Conservation (phyloP, 768 basidiomycete genomes). For the Macrolepiota fuliginosa region DNA sequence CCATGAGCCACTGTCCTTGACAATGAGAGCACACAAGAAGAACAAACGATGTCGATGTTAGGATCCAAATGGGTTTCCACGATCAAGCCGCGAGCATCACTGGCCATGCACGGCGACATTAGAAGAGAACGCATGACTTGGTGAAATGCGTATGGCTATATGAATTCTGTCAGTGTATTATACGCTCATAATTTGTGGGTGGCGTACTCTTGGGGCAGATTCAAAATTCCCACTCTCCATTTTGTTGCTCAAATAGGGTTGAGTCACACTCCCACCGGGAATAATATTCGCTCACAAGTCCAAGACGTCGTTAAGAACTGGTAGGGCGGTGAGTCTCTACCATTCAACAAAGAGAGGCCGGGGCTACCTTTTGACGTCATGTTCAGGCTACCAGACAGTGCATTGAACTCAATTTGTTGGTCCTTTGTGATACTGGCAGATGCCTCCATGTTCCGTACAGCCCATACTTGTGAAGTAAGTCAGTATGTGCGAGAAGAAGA, state of each 20-base stretch:
- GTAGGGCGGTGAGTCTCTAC: conserved; percentile 1
- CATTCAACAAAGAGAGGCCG: not conserved
- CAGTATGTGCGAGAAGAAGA: not conserved
- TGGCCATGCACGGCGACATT: conserved; percentile 64
- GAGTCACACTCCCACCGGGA: not conserved
- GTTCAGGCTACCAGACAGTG: conserved; percentile 76
- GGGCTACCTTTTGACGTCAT: conserved; percentile 83
- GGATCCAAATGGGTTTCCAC: conserved; percentile 69
- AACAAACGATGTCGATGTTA: conserved; percentile 57
- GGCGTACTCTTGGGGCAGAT: conserved; percentile 48
- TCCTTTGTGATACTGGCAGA: conserved; percentile 68
- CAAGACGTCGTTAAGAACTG: conserved; percentile 76
- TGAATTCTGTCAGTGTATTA: conserved; percentile 3
- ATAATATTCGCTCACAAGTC: conserved; percentile 56
- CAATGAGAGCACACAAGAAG: not conserved
- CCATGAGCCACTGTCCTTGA: not conserved
- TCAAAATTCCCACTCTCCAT: conserved; percentile 89
- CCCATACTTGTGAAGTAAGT: conserved; percentile 47
- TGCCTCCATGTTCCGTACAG: conserved; percentile 91
- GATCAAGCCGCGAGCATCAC: conserved; percentile 63
- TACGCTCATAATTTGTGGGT: not conserved
- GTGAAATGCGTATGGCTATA: conserved; percentile 72
- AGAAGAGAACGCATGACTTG: conserved; percentile 74
- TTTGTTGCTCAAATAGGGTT: conserved; percentile 51
- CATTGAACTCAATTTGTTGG: conserved; percentile 87